Evolutionary conservation across 169 alveolate genomes (phyloP), one percentile per base, ranked within the genome.

Genomic region (Plasmodium sp.): DNA sequence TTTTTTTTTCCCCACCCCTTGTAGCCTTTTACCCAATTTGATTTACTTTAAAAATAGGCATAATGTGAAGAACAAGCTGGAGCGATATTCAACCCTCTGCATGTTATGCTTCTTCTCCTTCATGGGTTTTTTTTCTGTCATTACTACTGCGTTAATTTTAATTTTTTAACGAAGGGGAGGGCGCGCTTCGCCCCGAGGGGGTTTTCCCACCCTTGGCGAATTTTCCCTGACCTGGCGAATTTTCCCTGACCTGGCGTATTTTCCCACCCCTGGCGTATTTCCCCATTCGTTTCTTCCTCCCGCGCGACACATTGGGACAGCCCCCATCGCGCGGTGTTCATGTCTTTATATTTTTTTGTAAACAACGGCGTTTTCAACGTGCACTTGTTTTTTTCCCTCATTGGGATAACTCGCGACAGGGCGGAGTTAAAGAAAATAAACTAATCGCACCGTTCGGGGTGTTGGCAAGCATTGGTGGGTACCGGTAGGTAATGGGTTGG

Each of bases 11-110:
- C 62, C 62, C 62, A 12, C 27, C 62, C 56, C 45, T 73, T 73
- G 41, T 41, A 88, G 94, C 43, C 72, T 88, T 41, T 79, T 88
- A 51, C 94, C 94, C 81, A 88, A 88, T 88, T 51, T 88, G 88
- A 88, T 88, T 18, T 88, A 88, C 72, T 79, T 9, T 43, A 88
- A 88, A 58, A 88, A 88, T 31, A 88, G 72, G 71, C 80, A 88
- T 31, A 88, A 77, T 79, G 81, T 88, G 41, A 58, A 77, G 71
- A 88, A 79, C 84, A 75, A 79, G 72, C 36, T 22, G 41, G 43
- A 79, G 14, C 81, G 94, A 62, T 88, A 88, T 58, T 18, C 56
- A 62, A 88, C 94, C 73, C 71, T 88, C 34, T 39, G 58, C 67
- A 77, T 88, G 80, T 58, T 88, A 77, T 77, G 56, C 71, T 88